Base-by-base conservation (phyloP, 768 basidiomycete genomes). In the Chalciporus chontae region DNA sequence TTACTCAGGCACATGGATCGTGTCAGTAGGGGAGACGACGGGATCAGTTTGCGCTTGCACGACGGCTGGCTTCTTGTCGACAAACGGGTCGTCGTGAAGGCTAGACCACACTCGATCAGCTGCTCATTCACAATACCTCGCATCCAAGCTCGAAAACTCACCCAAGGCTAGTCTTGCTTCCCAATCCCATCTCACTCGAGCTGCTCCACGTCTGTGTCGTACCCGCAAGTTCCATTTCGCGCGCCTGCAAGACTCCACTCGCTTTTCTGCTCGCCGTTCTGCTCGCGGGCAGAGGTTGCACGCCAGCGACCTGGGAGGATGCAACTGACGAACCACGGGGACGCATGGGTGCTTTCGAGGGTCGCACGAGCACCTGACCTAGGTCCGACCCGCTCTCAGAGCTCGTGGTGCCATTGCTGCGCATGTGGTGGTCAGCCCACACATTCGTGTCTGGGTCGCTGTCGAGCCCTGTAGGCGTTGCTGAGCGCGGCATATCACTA, bases 161-260 rank as follows among this genome's bases (percentile, higher is more conserved):
- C 64, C 21, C 32, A 40, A 54, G 29, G 47, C 47, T 61, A 26
- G 45, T 17, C 38, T 43, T 57, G 38, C 55, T 57, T 18, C 39
- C 48, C 10, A 69, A 47, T 7, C 60, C 59, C 43, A 62, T 49
- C 0, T 59, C 56, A 37, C 58, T 62, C n/a, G 58, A 55, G 40
- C 50, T 60, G 31, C 66, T 64, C 60, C 62, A 68, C 2, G 68
- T 70, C 47, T 60, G 68, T 21, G 64, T 68, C n/a, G 59, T 57
- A n/a, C 58, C 66, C 13, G 64, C 61, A 5, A 67, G 27, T 23
- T 67, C 66, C 13, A 57, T 64, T 47, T 68, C 66, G 15, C 66
- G 66, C 1, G 59, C 15, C 29, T 56, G 60, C 19, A 64, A 40
- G 21, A 51, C 8, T 0, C 59, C 62, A 17, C 66, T 68, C 1